Percentiles rank a stretch among this genome's conserved stretches.
These are phyloP conservation scores for Aphanoascus verrucosus DNA, from an alignment of 2,329 filamentous ascomycete species.

Conservation along the genomic window DNA sequence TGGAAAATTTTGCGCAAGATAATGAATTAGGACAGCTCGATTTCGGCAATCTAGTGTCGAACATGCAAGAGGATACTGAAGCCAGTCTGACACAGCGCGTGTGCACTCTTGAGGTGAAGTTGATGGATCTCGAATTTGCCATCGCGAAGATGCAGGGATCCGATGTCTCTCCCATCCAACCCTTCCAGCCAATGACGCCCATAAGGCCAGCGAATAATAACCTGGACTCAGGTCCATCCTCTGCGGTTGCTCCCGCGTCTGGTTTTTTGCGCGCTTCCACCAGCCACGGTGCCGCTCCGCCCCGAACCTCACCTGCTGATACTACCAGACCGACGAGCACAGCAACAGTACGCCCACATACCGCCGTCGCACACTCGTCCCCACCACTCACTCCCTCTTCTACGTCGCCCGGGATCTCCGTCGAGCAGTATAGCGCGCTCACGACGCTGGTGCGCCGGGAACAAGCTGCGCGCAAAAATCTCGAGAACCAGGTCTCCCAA, in stretches of 20 bases:
- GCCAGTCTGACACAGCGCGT: conserved; percentile 37
- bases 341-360: conserved; percentile 19
- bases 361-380: conserved; percentile 21
- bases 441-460: conserved; percentile 38
- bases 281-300: conserved; percentile 10
- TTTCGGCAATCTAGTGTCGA: conserved; percentile 30
- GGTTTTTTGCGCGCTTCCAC: conserved; percentile 9
- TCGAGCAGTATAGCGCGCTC: conserved; percentile 39
- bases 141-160: conserved; percentile 39
- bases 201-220: conserved; percentile 15
- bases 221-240: conserved; percentile 14
- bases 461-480: conserved; percentile 35
- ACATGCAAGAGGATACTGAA: conserved; percentile 33
- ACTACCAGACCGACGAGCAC: conserved; percentile 26
- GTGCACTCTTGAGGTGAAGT: conserved; percentile 41
- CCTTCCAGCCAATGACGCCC: neutral
- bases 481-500: conserved; percentile 36
- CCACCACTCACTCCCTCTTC: conserved; percentile 23
- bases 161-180: conserved; percentile 17
- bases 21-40: conserved; percentile 20
- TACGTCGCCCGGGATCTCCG: conserved; percentile 26
- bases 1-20: conserved; percentile 1
- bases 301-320: conserved; percentile 18
- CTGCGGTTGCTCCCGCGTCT: conserved; percentile 5
- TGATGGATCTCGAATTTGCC: conserved; percentile 42